phyloP scores from a whole-genome alignment of 2,329 filamentous ascomycete species.

The Boeremia lycopersici region DNA sequence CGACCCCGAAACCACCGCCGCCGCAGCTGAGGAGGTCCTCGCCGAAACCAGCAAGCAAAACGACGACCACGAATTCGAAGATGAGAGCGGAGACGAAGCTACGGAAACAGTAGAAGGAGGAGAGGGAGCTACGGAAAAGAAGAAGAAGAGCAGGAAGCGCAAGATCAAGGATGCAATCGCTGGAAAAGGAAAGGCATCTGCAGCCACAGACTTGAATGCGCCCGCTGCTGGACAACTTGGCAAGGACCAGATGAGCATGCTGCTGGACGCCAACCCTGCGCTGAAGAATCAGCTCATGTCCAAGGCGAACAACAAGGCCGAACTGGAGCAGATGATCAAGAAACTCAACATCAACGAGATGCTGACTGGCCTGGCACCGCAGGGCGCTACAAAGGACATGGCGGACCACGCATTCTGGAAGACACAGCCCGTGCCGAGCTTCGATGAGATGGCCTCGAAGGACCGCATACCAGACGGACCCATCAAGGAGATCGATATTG shows the following conservation, averaged over 20 bases:
- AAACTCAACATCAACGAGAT: conserved; percentile 72
- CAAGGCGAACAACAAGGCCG: conserved; percentile 35
- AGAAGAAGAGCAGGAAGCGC: conserved; percentile 70
- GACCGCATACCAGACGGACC: conserved; percentile 73
- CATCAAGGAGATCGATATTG: conserved; percentile 78
- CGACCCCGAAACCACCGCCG: conserved; percentile 59
- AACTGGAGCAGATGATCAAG: conserved; percentile 52
- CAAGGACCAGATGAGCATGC: conserved; percentile 46
- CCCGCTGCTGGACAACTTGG: conserved; percentile 41
- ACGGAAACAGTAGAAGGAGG: conserved; percentile 42
- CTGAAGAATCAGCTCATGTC: conserved; percentile 46
- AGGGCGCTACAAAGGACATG: conserved; percentile 92
- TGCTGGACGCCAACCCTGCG: conserved; percentile 48
- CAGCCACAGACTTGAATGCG: conserved; percentile 31
- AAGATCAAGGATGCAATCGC: conserved; percentile 58
- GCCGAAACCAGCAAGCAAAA: conserved; percentile 41
- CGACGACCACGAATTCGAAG: conserved; percentile 35
- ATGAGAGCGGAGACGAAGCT: conserved; percentile 44
- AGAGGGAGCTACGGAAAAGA: conserved; percentile 58
- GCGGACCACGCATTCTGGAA: conserved; percentile 98
- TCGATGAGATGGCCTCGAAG: conserved; percentile 58
- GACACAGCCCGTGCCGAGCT: conserved; percentile 91
- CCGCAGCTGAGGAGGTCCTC: conserved; percentile 52
- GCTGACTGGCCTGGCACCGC: conserved; percentile 75
- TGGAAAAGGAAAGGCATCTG: conserved; percentile 42